Evolutionary conservation across 1,284 basidiomycete species (phyloP), one percentile per base, ranked within the genome.

Genomic region (Moesziomyces globuligerus): DNA sequence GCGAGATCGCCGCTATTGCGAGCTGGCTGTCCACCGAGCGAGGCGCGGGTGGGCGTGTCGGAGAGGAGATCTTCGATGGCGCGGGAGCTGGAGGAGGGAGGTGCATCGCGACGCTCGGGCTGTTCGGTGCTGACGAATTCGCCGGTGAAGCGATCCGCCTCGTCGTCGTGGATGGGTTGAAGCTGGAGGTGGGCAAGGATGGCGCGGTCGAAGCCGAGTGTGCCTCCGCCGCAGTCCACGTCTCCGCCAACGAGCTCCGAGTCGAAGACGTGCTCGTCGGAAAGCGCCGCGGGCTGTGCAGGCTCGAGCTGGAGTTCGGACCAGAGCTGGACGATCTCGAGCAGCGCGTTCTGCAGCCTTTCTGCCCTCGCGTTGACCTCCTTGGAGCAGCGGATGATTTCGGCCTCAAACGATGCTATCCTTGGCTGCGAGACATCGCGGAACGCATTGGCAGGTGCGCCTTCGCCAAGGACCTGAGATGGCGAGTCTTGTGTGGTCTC

Each of bases 301-400:
- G 75, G 75, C 34, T 67, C 56, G 21, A 77, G 44, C 26, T 59
- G 52, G 53, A 80, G 74, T 47, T 80, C 78, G 10, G 75, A 74
- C 78, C 78, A 80, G 13, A 78, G 75, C 53, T 77, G 75, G 1
- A 76, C 53, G 32, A 80, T 76, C 29, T 75, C 75, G 40, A 65
- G 58, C 26, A 80, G 51, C 24, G 56, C 66, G 15, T 61, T 55
- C 26, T 76, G 68, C 7, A 80, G 60, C 32, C 68, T 50, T 26
- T 74, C 62, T 18, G 69, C 64, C 29, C 76, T 61, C 1, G 62
- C 48, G 21, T 70, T 71, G 51, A 76, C 56, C 24, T 72, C 69
- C 20, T 74, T 72, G 45, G 74, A 72, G 38, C 68, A 72, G 23
- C 72, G 64, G 23, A 73, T 60, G 53, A 75, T 69, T 23, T 77